These are phyloP conservation scores for Anthostomella pinea DNA, from an alignment of 2,329 filamentous ascomycete species.

Conservation along the genomic window DNA sequence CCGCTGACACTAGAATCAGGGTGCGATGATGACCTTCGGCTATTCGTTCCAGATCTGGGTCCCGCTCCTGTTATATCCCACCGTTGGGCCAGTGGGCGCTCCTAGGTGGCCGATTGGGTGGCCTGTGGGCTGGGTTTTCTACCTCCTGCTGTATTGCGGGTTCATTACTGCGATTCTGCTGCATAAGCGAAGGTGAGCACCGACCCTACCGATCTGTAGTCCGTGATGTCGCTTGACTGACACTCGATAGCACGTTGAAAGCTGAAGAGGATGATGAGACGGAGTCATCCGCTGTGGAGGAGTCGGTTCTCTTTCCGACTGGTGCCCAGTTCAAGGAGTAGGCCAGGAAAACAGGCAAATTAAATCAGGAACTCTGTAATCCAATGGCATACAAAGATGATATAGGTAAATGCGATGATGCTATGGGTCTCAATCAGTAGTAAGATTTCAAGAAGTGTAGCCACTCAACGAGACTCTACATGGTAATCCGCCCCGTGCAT, in stretches of 20 bases:
- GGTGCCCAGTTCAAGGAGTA: too few species aligned
- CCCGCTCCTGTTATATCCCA: conserved; percentile 41
- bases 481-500: conserved; percentile 24
- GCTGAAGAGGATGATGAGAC: neutral
- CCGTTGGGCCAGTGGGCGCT: conserved; percentile 38
- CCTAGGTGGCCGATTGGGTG: conserved; percentile 49
- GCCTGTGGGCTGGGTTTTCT: conserved; percentile 45
- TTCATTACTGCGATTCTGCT: conserved; percentile 38
- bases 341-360: too few species aligned
- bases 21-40: conserved; percentile 45
- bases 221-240: too few species aligned
- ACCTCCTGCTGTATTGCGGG: conserved; percentile 41
- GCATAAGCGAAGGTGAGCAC: conserved; percentile 27
- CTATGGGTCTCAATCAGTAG: too few species aligned
- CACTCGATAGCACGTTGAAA: too few species aligned
- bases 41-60: conserved; percentile 46
- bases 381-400: too few species aligned
- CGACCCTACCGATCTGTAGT: too few species aligned
- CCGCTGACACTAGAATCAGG: conserved; percentile 23
- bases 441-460: too few species aligned
- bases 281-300: too few species aligned
- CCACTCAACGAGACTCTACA: conserved; percentile 23
- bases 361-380: too few species aligned
- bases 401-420: too few species aligned
- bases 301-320: too few species aligned